These are phyloP conservation scores for Solanum phureja DNA, from an alignment of 257 asterid genomes.

Conservation along the genomic window DNA sequence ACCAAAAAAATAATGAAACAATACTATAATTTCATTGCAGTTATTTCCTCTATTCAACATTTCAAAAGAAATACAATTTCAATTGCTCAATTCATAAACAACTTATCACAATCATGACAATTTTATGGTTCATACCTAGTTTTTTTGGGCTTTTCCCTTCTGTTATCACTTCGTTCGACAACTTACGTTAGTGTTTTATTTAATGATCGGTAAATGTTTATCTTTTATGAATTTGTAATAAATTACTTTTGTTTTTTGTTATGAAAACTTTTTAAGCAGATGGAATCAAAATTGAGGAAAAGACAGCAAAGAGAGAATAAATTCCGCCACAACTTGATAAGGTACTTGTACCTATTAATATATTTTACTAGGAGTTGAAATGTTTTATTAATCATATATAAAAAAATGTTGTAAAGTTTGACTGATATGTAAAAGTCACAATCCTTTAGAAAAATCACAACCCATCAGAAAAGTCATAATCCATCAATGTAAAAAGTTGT, in stretches of 20 bases:
- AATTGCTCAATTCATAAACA: background rate
- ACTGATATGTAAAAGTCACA: background rate
- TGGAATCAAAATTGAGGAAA: background rate
- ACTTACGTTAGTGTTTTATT: background rate
- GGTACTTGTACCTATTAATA: background rate
- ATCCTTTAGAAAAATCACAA: background rate
- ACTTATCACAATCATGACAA: background rate
- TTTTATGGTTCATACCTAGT: background rate
- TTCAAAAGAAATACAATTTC: background rate
- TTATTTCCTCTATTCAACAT: background rate
- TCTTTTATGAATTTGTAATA: background rate
- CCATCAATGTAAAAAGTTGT: background rate
- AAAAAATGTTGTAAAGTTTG: too few relatives aligned
- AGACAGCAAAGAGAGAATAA: background rate
- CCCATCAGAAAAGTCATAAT: background rate
- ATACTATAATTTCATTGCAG: background rate
- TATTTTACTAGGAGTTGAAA: background rate
- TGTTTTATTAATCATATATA: background rate
- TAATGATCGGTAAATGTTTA: too few relatives aligned
- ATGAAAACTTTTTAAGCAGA: background rate
- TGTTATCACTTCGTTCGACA: background rate
- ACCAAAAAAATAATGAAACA: background rate
- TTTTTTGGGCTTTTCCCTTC: background rate
- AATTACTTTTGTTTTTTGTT: background rate
- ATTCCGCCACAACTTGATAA: background rate